Base-by-base conservation (phyloP, 495 filamentous ascomycete species). In the Daldinia grandis region DNA sequence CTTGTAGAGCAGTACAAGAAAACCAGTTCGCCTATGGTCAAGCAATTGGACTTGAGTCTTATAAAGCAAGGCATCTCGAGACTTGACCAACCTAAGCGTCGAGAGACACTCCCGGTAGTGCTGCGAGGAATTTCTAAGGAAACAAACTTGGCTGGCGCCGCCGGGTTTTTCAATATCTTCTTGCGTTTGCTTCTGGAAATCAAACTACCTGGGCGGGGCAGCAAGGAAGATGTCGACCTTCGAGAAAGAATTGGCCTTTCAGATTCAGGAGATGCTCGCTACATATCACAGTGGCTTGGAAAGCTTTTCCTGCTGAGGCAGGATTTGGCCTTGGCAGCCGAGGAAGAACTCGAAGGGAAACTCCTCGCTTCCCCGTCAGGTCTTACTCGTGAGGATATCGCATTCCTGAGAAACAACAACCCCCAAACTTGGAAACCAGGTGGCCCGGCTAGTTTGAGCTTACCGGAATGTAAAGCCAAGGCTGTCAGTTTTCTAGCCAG, bases 1-100 rank as follows among this genome's bases (percentile, higher is more conserved):
- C 84, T 99, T 25, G 78, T 98, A 63, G 91, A 91, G 69, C 95
- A 98, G 76, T 98, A 95, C 84, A 98, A 97, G 74, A 90, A 90
- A 24, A 87, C 81, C 10, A 76, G 82, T 6, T 83, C 83, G n/a
- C 83, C 91, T 2, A 85, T 97, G 6, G 86, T 99, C 56, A 88
- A 91, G 64, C 92, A 97, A 75, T 93, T 97, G 78, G 95, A 98
- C 81, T 78, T 98, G 58, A 82, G 91, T 31, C 97, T 96, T 78
- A 89, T 97, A 31, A 93, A 96, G 73, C 92, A 95, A 76, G 94
- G 95, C 35, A 82, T 98, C 47, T 85, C 87, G 44, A 88, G 94
- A 27, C 81, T 99, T 10, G 78, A 78, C 72, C 82, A 66, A 56
- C 80, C 66, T 6, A 78, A 81, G 44, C 74, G 84, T 55, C 76